phyloP scores from a whole-genome alignment of 2,329 filamentous ascomycete genomes.

The Zymoseptoria passerinii region DNA sequence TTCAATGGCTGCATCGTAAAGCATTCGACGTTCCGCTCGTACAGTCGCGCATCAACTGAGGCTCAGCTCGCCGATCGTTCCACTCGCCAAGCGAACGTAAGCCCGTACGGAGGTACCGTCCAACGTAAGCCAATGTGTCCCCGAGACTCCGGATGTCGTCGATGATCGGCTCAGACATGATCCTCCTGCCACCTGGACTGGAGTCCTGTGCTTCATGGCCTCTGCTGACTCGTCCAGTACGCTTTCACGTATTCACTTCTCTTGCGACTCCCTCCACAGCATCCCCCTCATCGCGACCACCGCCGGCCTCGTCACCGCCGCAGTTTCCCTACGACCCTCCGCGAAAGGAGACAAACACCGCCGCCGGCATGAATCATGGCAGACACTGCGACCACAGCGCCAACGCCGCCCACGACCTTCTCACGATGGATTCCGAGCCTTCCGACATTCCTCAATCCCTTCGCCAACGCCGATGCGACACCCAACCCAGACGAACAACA shows the following conservation, averaged over 20 bases:
- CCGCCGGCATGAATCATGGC: constrained; percentile 12
- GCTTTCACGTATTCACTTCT: neutral
- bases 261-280: neutral
- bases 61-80: neutral
- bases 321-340: neutral
- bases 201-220: neutral
- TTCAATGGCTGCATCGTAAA: neutral
- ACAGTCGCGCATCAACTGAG: neutral
- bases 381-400: constrained; percentile 10
- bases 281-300: neutral
- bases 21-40: neutral
- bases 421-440: constrained; percentile 25
- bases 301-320: neutral
- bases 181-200: no score
- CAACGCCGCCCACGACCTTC: constrained; percentile 11
- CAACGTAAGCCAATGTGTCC: neutral
- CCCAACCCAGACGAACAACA: constrained; percentile 4
- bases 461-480: constrained; percentile 11
- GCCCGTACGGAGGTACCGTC: neutral
- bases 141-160: neutral
- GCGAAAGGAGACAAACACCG: neutral
- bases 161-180: neutral
- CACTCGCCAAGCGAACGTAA: neutral
- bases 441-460: constrained; percentile 25
- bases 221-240: neutral